These are phyloP conservation scores for Graphium sp. DNA, from an alignment of 2,329 filamentous ascomycete genomes.

Conservation along the genomic window DNA sequence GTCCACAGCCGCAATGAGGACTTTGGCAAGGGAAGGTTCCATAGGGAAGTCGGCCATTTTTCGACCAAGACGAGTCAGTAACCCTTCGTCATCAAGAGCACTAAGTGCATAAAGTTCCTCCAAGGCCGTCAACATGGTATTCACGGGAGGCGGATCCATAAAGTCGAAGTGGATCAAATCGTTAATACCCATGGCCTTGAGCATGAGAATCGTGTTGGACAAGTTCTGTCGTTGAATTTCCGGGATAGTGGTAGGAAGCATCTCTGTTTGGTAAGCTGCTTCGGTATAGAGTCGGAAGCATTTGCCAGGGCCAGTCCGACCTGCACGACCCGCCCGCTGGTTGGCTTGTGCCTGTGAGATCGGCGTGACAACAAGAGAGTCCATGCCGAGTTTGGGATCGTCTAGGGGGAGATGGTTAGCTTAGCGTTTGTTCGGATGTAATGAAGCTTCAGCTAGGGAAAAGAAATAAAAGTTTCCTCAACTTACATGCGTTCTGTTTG, in stretches of 20 bases:
- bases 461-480: too few relatives aligned
- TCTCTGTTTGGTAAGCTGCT: conserved; percentile 86
- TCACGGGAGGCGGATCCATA: conserved; percentile 95
- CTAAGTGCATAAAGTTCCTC: conserved; percentile 90
- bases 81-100: conserved; percentile 85
- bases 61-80: conserved; percentile 76
- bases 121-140: conserved; percentile 90
- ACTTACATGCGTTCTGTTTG: conserved; percentile 93
- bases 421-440: too few relatives aligned
- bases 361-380: conserved; percentile 85
- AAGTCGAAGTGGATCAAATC: conserved; percentile 96
- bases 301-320: conserved; percentile 87
- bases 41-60: conserved; percentile 99
- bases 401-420: too few relatives aligned
- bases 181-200: conserved; percentile 99
- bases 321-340: conserved; percentile 81
- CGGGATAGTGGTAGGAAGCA: conserved; percentile 89
- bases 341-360: conserved; percentile 96
- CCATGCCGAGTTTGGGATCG: conserved; percentile 95
- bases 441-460: too few relatives aligned
- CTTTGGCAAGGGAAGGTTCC: conserved; percentile 84
- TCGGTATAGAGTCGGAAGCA: conserved; percentile 94
- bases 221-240: conserved; percentile 94
- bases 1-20: conserved; percentile 75
- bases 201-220: conserved; percentile 84